Conservation (phyloP, 805 yeast genomes). For the Teunomyces panamensis region DNA sequence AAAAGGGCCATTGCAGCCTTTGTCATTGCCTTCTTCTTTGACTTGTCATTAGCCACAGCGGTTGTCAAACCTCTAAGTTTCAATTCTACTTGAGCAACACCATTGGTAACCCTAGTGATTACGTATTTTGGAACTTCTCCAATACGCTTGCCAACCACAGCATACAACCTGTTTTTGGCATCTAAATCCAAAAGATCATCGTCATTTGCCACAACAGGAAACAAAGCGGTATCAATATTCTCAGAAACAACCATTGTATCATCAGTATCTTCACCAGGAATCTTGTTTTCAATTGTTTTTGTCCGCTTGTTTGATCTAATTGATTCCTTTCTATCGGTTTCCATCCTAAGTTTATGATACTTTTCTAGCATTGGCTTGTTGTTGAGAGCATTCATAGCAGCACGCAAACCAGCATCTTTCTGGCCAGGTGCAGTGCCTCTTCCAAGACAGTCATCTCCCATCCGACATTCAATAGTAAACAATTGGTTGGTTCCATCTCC, state of each 20-base stretch:
- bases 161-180: constrained; percentile 41
- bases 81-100: constrained; percentile 18
- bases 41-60: constrained; percentile 31
- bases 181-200: constrained; percentile 27
- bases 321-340: constrained; percentile 18
- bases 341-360: constrained; percentile 51
- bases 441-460: constrained; percentile 67
- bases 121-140: constrained; percentile 36
- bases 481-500: constrained; percentile 50
- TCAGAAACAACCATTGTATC: constrained; percentile 16
- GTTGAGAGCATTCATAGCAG: constrained; percentile 77
- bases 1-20: constrained; percentile 39
- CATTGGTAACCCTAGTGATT: constrained; percentile 6
- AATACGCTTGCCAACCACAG: constrained; percentile 32
- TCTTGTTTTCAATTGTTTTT: constrained; percentile 5
- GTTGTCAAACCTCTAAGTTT: constrained; percentile 26
- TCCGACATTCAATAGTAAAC: constrained; percentile 62
- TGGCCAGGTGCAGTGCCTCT: constrained; percentile 65
- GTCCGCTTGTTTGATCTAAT: constrained; percentile 10
- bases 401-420: constrained; percentile 77
- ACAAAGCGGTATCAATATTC: constrained; percentile 9
- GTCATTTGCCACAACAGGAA: constrained; percentile 28
- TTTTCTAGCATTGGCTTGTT: constrained; percentile 61
- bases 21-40: constrained; percentile 40
- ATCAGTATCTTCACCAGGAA: constrained; percentile 1